Evolutionary conservation across 2,329 filamentous ascomycete species (phyloP).

Genomic region (Aphanocladium album): DNA sequence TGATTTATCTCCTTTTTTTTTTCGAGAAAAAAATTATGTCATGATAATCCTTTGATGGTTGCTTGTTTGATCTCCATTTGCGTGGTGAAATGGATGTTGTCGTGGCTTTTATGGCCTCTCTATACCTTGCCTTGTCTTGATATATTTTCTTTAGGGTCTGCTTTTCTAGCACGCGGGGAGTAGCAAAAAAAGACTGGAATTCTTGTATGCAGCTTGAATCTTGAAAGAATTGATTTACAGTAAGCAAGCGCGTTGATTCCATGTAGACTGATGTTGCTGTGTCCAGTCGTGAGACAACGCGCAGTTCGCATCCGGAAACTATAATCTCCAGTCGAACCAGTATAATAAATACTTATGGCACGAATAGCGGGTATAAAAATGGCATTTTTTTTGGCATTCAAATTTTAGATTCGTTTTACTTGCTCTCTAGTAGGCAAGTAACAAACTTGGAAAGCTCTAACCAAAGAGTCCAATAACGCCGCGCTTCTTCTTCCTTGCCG

Average conservation of each 20-base stretch:
- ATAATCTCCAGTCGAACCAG: too few species aligned
- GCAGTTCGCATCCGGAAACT: too few species aligned
- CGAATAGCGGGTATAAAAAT: not conserved
- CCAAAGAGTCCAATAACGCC: slow-evolving; percentile 3
- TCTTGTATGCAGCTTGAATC: not conserved
- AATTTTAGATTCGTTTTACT: not conserved
- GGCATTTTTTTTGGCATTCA: not conserved
- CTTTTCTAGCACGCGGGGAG: not conserved
- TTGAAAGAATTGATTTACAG: too few species aligned
- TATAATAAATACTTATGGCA: too few species aligned
- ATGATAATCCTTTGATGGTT: not conserved
- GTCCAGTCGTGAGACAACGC: too few species aligned
- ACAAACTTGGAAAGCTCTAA: too few species aligned
- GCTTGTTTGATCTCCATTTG: not conserved
- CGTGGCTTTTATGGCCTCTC: not conserved
- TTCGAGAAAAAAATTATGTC: not conserved
- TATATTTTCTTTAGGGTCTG: not conserved
- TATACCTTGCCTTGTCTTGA: not conserved
- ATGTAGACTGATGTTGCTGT: too few species aligned
- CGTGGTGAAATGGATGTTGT: not conserved
- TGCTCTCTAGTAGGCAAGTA: too few species aligned
- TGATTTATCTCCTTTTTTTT: not conserved
- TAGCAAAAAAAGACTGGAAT: not conserved
- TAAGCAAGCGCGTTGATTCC: too few species aligned
- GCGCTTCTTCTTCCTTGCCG: not conserved